Base-by-base conservation (phyloP, 192 early-diverging fungal genomes). In the Chytriomyces hyalinus region DNA sequence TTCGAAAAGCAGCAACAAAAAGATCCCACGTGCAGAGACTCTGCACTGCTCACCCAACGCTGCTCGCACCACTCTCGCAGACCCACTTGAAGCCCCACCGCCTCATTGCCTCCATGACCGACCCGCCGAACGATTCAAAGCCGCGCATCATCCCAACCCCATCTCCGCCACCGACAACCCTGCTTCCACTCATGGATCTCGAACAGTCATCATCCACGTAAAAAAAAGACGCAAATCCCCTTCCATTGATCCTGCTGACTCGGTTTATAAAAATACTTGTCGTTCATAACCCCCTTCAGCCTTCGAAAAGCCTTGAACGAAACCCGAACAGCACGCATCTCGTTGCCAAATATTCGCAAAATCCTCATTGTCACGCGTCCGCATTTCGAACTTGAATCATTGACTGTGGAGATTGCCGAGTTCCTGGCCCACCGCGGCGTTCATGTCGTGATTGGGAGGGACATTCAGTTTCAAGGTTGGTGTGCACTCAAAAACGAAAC, bases 221-320 rank as follows among this genome's bases (percentile, higher is more conserved):
- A 57, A 57, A 20, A 20, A 0, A 26, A 3, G 53, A 13, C 0
- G 5, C 15, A 20, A 0, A 57, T 1, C 53, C 13, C 53, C 4
- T 57, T 20, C 53, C 53, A n/a, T 20, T 57, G 13, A 20, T 57
- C 53, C 53, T 1, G 15, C 53, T 57, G 13, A 13, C 53, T 13
- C 53, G 53, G 15, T 57, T 57, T 13, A 57, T 20, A 57, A 57
- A 13, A 13, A 13, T 4, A 57, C 53, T 2, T 5, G 24, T 36
- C 0, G 15, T 20, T 48, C 15, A 45, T 26, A 26, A 26, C 24
- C 24, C 24, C 24, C 9, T 0, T 43, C 36, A 73, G 71, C 13
- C 71, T 73, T 4, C 57, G 53, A 3, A 53, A 73, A 45, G 71
- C 71, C 26, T 60, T 73, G 28, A 73, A 73, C 44, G 71, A 46